Conservation (phyloP, 2,329 filamentous ascomycete genomes). For the Ophiocordyceps camponoti-saundersi region DNA sequence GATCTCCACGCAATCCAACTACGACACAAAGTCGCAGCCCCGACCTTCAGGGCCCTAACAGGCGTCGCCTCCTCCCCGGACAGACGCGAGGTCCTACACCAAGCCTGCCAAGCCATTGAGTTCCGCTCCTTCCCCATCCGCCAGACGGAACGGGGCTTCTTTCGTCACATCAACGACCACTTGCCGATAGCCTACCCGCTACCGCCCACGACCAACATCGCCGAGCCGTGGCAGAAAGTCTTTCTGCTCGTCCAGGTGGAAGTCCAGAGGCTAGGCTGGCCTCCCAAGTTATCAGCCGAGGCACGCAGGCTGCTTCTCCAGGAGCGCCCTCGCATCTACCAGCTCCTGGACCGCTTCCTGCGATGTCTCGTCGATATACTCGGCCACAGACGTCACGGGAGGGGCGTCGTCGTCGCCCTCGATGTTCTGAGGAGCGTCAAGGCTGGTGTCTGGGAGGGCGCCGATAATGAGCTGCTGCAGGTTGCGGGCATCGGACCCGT, state of each 20-base stretch:
- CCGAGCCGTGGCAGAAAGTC: conserved; percentile 52
- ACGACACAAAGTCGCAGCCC: conserved; percentile 15
- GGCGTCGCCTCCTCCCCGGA: conserved; percentile 10
- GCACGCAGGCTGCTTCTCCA: conserved; percentile 16
- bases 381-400: conserved; percentile 36
- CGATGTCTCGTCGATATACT: conserved; percentile 21
- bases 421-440: conserved; percentile 63
- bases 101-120: conserved; percentile 20
- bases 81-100: conserved; percentile 17
- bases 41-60: conserved; percentile 15
- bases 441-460: conserved; percentile 67
- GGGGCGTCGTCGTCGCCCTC: conserved; percentile 50
- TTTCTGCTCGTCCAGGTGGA: conserved; percentile 60
- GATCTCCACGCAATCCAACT: conserved; percentile 12
- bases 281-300: conserved; percentile 23
- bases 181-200: conserved; percentile 21
- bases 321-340: conserved; percentile 15
- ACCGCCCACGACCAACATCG: conserved; percentile 22
- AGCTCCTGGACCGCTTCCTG: conserved; percentile 15
- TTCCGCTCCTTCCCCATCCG: conserved; percentile 19
- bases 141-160: conserved; percentile 16
- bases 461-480: conserved; percentile 66
- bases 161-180: conserved; percentile 20
- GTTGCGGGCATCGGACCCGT: conserved; percentile 63
- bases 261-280: conserved; percentile 45